A percentile compares a stretch with the other conserved stretches of the same genome.
Evolutionary conservation across 805 yeast species (phyloP).

Genomic region (Myxozyma neglecta): DNA sequence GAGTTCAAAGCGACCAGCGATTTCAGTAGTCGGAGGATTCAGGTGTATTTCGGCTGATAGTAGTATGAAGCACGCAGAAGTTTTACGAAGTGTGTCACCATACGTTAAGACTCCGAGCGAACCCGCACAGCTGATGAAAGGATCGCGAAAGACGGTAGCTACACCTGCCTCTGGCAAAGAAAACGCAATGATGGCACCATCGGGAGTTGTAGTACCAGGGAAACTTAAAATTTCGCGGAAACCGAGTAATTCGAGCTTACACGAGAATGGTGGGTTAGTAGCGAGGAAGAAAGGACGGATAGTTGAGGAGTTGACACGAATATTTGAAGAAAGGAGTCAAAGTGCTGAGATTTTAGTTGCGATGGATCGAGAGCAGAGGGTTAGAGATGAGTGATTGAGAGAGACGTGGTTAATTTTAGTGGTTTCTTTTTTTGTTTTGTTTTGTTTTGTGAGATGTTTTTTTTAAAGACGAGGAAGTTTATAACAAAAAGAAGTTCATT

Average conservation of each 20-base stretch:
- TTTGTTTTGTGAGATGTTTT: neutral
- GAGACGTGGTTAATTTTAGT: neutral
- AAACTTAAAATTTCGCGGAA: neutral
- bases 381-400: neutral
- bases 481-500: neutral
- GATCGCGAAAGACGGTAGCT: neutral
- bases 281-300: conserved; percentile 27
- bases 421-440: neutral
- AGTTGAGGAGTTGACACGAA: conserved; percentile 28
- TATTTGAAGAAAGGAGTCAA: conserved; percentile 33
- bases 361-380: conserved; percentile 13
- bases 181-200: neutral
- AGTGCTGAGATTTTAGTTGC: conserved; percentile 28
- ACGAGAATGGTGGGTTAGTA: neutral
- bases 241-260: neutral
- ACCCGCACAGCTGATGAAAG: conserved; percentile 3
- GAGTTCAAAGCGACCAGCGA: conserved; percentile 4
- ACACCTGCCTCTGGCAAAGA: conserved; percentile 4
- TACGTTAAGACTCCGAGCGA: conserved; percentile 18
- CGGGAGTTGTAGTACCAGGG: conserved; percentile 17
- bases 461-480: neutral
- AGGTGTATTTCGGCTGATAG: conserved; percentile 27
- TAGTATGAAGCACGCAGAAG: conserved; percentile 16
- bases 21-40: conserved; percentile 29
- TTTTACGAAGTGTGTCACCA: conserved; percentile 24